Conservation (phyloP, 2,329 filamentous ascomycete genomes). For the Hypoxylon sp. region DNA sequence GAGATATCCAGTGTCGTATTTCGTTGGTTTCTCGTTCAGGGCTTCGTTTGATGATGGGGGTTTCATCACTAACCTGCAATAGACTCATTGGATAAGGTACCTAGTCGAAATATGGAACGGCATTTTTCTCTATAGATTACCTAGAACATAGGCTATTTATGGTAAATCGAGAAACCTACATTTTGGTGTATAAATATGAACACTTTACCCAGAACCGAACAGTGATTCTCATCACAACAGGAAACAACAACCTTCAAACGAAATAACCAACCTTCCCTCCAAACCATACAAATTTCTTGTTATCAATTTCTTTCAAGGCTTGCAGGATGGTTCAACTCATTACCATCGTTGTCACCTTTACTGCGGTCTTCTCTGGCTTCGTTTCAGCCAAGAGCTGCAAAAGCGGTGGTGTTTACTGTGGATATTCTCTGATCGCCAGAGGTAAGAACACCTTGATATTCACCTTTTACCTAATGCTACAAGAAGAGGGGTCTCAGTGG, state of each 20-base stretch:
- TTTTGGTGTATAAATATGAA: background rate
- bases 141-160: too few species aligned
- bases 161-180: too few species aligned
- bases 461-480: too few species aligned
- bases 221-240: background rate
- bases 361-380: constrained; percentile 22
- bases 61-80: too few species aligned
- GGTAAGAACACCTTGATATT: constrained; percentile 17
- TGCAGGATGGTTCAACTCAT: constrained; percentile 25
- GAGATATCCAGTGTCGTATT: too few species aligned
- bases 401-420: constrained; percentile 35
- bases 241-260: background rate
- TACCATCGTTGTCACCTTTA: constrained; percentile 10
- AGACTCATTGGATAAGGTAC: too few species aligned
- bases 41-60: too few species aligned
- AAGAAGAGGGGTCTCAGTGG: too few species aligned
- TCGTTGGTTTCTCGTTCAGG: too few species aligned
- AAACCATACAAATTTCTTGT: background rate
- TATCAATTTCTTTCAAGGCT: background rate
- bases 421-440: constrained; percentile 17
- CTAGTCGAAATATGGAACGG: too few species aligned
- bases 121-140: too few species aligned
- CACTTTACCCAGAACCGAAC: background rate
- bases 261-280: background rate
- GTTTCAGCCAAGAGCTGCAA: constrained; percentile 28